Evolutionary conservation across 2,329 filamentous ascomycete genomes (phyloP).

Genomic region (Colletotrichum ledebouriae): DNA sequence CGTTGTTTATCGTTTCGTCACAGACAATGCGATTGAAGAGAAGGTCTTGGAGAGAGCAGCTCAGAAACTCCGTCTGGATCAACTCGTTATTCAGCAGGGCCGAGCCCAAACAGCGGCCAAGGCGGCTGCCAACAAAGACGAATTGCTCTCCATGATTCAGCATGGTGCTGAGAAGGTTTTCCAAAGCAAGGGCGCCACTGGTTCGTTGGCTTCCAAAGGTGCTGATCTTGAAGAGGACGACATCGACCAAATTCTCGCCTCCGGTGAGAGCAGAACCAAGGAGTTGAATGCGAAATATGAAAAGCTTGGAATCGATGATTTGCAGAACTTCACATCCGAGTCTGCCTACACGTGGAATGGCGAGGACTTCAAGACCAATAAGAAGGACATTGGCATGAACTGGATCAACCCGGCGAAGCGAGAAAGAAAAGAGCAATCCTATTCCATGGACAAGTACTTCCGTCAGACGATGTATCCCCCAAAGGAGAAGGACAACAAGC

Average conservation of each 20-base stretch:
- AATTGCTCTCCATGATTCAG: constrained; percentile 97
- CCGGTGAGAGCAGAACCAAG: constrained; percentile 90
- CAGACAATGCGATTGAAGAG: constrained; percentile 97
- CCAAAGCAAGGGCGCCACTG: constrained; percentile 76
- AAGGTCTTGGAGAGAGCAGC: constrained; percentile 97
- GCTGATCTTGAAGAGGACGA: constrained; percentile 84
- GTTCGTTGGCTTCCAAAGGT: constrained; percentile 69
- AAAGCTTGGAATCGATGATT: constrained; percentile 94
- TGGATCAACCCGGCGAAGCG: constrained; percentile 99
- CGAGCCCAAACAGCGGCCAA: constrained; percentile 92
- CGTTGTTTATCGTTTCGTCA: constrained; percentile 95
- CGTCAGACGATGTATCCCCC: constrained; percentile 84
- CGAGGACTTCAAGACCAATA: constrained; percentile 90
- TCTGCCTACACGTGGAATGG: constrained; percentile 99
- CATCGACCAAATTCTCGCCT: constrained; percentile 88
- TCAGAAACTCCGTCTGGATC: constrained; percentile 95
- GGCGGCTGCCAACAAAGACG: constrained; percentile 94
- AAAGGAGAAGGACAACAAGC: constrained; percentile 90
- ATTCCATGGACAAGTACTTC: constrained; percentile 99
- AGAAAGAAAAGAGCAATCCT: constrained; percentile 97
- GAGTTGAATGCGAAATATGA: constrained; percentile 95
- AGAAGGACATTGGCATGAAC: constrained; percentile 90
- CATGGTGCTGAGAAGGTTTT: constrained; percentile 98
- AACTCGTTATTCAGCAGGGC: constrained; percentile 97
- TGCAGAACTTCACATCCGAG: constrained; percentile 98